phyloP scores from a whole-genome alignment of 2,329 filamentous ascomycete species.

The Xylaria multiplex region DNA sequence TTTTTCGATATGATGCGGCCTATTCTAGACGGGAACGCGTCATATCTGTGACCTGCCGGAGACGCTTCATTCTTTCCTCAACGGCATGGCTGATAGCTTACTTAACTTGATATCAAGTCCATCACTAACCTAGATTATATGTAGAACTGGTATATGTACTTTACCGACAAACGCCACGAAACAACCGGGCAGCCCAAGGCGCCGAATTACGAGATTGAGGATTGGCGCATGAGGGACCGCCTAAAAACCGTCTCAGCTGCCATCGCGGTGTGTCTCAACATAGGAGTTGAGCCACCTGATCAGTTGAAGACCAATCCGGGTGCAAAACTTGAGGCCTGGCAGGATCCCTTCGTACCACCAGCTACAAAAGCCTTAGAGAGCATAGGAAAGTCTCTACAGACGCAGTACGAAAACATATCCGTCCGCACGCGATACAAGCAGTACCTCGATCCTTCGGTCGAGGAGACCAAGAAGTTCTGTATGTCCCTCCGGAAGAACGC shows the following conservation, averaged over 20 bases:
- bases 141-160: constrained; percentile 99
- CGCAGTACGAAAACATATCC: constrained; percentile 94
- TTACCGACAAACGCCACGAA: constrained; percentile 96
- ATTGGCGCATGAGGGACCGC: constrained; percentile 97
- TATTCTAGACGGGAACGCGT: not conserved
- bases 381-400: constrained; percentile 95
- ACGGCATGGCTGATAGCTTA: not conserved
- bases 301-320: constrained; percentile 95
- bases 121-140: constrained; percentile 53
- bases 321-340: constrained; percentile 95
- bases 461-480: constrained; percentile 97
- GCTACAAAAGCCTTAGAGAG: constrained; percentile 88
- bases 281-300: constrained; percentile 96
- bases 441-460: constrained; percentile 93
- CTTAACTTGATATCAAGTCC: not conserved
- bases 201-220: constrained; percentile 74
- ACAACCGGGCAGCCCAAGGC: constrained; percentile 88
- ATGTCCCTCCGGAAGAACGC: constrained; percentile 89
- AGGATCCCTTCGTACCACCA: constrained; percentile 84
- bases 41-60: not conserved
- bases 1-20: not conserved
- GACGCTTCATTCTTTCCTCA: not conserved
- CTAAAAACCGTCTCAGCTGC: constrained; percentile 97
- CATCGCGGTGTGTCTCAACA: constrained; percentile 93
- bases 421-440: constrained; percentile 98